These are phyloP conservation scores for Gossypium davidsonii DNA, from an alignment of 441 rosid species.

Conservation along the genomic window DNA sequence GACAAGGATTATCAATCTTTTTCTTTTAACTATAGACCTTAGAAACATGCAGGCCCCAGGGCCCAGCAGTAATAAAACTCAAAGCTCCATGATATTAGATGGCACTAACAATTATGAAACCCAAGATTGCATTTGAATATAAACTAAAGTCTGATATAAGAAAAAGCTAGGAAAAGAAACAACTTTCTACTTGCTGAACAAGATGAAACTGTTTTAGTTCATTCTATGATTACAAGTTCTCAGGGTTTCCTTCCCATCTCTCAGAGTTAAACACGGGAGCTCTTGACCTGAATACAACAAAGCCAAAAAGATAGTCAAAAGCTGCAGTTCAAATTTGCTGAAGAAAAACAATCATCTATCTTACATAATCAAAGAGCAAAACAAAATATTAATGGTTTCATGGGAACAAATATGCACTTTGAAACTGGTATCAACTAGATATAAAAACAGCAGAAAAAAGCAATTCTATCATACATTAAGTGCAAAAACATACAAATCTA, in stretches of 20 bases:
- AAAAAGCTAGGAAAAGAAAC: neutral
- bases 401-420: neutral
- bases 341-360: neutral
- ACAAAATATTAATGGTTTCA: neutral
- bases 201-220: neutral
- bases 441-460: neutral
- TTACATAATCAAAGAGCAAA: neutral
- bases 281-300: constrained; percentile 23
- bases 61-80: neutral
- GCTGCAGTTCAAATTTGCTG: neutral
- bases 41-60: neutral
- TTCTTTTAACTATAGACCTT: neutral
- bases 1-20: neutral
- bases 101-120: neutral
- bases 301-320: constrained; percentile 1
- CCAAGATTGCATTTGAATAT: neutral
- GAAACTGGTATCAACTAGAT: neutral
- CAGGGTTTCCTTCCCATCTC: neutral
- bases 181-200: neutral
- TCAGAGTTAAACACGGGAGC: neutral
- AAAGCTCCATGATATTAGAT: neutral
- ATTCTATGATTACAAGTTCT: neutral
- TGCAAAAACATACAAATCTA: neutral
- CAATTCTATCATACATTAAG: neutral
- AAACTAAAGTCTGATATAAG: neutral